These are phyloP conservation scores for Penicillium sp. DNA, from an alignment of 2,329 filamentous ascomycete species.

Conservation along the genomic window DNA sequence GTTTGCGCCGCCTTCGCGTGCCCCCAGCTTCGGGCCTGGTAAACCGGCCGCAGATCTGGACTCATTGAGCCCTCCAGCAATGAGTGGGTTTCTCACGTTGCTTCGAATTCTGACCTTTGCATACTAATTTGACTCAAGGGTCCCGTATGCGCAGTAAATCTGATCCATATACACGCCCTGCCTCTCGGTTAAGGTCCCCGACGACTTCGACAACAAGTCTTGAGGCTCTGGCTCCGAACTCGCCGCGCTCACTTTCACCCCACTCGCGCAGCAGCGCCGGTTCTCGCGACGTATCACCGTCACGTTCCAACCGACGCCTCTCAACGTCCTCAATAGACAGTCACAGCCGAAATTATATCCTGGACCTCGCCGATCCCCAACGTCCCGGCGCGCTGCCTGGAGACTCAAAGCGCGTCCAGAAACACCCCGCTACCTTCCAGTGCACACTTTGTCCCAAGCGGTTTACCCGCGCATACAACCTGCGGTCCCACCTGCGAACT, in stretches of 20 bases:
- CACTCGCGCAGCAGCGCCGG: conserved; percentile 38
- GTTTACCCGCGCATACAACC: conserved; percentile 93
- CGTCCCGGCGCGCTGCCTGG: conserved; percentile 61
- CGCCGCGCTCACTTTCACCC: conserved; percentile 44
- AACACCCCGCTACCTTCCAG: conserved; percentile 95
- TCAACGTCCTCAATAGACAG: conserved; percentile 50
- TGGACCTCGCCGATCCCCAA: conserved; percentile 83
- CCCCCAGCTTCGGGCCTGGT: conserved; percentile 60
- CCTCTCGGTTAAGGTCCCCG: conserved; percentile 36
- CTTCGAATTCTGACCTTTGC: background rate
- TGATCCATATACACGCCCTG: conserved; percentile 52
- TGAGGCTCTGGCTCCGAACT: conserved; percentile 28
- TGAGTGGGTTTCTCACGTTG: conserved; percentile 38
- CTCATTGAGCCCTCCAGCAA: conserved; percentile 72
- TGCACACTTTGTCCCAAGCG: conserved; percentile 89
- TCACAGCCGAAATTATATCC: conserved; percentile 68
- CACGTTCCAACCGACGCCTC: conserved; percentile 40
- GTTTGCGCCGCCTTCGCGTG: conserved; percentile 69
- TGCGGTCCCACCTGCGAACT: conserved; percentile 89
- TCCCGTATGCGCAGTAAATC: conserved; percentile 57
- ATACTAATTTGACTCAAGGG: conserved; percentile 35
- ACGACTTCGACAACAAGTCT: conserved; percentile 28
- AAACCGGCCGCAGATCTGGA: conserved; percentile 65
- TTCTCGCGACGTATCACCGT: conserved; percentile 44
- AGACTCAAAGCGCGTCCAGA: conserved; percentile 79